Base-by-base conservation (phyloP, 2,329 filamentous ascomycete species). In the Sporothrix luriei region DNA sequence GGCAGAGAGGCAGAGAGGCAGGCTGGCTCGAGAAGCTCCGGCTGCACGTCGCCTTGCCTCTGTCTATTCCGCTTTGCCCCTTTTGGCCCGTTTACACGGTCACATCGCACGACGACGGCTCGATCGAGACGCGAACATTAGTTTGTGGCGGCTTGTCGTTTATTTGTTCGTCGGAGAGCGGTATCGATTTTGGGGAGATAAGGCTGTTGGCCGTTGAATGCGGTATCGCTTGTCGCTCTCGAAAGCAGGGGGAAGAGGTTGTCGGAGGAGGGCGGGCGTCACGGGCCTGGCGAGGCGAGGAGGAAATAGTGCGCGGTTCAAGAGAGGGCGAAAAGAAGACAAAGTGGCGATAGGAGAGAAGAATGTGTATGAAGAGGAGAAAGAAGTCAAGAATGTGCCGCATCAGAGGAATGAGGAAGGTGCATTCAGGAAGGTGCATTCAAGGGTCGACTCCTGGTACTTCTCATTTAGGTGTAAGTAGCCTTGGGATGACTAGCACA, bases 101-200 rank as follows among this genome's bases (percentile, higher is more conserved):
- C 24, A 10, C 38, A 54, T 62, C 54, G 46, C 57, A 62, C 57
- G 40, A 48, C 64, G 65, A 68, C 46, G 69, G 64, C 49, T 67
- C 55, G 68, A 62, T 48, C 54, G 33, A 52, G 68, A 67, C n/a
- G 64, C 68, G 68, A 64, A n/a, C n/a, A n/a, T n/a, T 55, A 54
- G 46, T 14, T 51, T 13, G 40, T 43, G 40, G 40, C 40, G 11
- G 40, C 40, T 43, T 13, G 11, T 14, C 40, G 40, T 43, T 11
- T 43, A 16, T 43, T 43, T 14, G 40, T 43, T 43, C 14, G 40
- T 16, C 9, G 40, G 40, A 13, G 4, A 43, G 65, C 19, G 9
- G 51, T 38, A 19, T 29, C 29, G 29, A 38, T 52, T 19, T 61
- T 38, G 3, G 19, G 10, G 21, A 38, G 38, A 62, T 46, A 62